These are phyloP conservation scores for Emericellopsis cladophorae DNA, from an alignment of 2,329 filamentous ascomycete genomes.

Conservation along the genomic window DNA sequence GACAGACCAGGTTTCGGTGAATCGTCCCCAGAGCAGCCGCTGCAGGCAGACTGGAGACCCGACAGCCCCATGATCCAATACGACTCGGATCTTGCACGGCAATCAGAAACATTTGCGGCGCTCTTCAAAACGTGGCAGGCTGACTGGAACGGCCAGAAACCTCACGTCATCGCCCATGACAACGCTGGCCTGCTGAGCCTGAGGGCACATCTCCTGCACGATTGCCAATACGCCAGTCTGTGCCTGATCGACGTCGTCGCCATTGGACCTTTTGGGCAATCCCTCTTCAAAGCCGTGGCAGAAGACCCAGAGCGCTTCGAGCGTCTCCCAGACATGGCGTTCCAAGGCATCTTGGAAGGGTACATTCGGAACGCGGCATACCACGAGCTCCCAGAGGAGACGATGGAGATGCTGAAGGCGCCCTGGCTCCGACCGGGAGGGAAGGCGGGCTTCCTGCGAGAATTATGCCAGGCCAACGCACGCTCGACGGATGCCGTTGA, in stretches of 20 bases:
- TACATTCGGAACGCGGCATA: slow-evolving; percentile 25
- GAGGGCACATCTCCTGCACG: slow-evolving; percentile 22
- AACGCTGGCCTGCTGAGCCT: slow-evolving; percentile 27
- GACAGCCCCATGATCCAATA: slow-evolving; percentile 6
- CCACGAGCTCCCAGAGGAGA: slow-evolving; percentile 13
- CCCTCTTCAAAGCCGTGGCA: slow-evolving; percentile 27
- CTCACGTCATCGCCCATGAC: slow-evolving; percentile 30
- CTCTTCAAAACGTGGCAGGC: slow-evolving; percentile 20
- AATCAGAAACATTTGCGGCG: slow-evolving; percentile 22
- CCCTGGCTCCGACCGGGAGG: slow-evolving; percentile 19
- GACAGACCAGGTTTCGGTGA: slow-evolving; percentile 31
- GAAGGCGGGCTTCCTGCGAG: slow-evolving; percentile 22
- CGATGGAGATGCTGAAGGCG: slow-evolving; percentile 18
- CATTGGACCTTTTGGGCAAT: slow-evolving; percentile 25
- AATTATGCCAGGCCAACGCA: slow-evolving; percentile 18
- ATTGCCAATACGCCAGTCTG: slow-evolving; percentile 20
- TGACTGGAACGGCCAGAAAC: slow-evolving; percentile 9
- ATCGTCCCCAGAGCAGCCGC: slow-evolving; percentile 14
- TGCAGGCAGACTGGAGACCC: neutral
- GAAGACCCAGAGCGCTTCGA: slow-evolving; percentile 20
- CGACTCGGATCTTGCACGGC: slow-evolving; percentile 21
- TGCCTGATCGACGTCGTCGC: slow-evolving; percentile 29
- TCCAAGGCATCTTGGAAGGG: slow-evolving; percentile 23
- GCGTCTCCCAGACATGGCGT: slow-evolving; percentile 15
- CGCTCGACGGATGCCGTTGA: slow-evolving; percentile 18